Base-by-base conservation (phyloP, 257 asterid genomes). In the Ballota nigra region DNA sequence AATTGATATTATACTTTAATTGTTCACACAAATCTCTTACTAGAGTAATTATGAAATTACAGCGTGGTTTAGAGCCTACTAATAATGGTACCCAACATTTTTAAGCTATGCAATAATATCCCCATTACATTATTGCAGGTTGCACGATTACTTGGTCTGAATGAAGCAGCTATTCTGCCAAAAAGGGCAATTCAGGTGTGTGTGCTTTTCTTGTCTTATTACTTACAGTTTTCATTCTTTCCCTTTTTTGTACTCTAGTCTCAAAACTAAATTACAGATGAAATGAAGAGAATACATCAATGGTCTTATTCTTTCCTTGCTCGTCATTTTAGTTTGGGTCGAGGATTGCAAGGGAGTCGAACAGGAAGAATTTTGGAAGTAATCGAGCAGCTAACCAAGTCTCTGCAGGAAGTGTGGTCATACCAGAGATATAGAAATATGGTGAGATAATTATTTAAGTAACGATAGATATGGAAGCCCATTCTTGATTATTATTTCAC, bases 301-400 rank as follows among this genome's bases (percentile, higher is more conserved):
- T 15, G 12, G 47, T 61, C 41, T 61, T 3, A 9, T 33, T 24
- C 8, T 20, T 26, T 64, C 41, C 29, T 3, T 9, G 8, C 70
- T 60, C 5, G 20, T 11, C 18, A 15, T 60, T 71, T 71, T 85
- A 92, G 97, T 91, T 93, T 69, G 98, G 98, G 24, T 84, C 97
- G 4, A 86, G 98, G 69, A 87, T 93, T 23, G 98, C 98, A 0
- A 86, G 98, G 72, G 98, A 93, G 77, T 93, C 98, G 31, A 93
- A 93, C 77, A 77, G 83, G 86, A 91, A 86, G 70, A 89, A 83
- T 51, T 93, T 93, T 23, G 98, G 98, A 81, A 93, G 97, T 75
- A 93, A 90, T 70, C 90, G 97, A 71, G 97, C 98, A 26, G 98
- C 97, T 63, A 93, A 93, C 80, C 97, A 89, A 75, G 97, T 94